These are phyloP conservation scores for Cadophora luteo-olivacea DNA, from an alignment of 2,329 filamentous ascomycete genomes.

Conservation along the genomic window DNA sequence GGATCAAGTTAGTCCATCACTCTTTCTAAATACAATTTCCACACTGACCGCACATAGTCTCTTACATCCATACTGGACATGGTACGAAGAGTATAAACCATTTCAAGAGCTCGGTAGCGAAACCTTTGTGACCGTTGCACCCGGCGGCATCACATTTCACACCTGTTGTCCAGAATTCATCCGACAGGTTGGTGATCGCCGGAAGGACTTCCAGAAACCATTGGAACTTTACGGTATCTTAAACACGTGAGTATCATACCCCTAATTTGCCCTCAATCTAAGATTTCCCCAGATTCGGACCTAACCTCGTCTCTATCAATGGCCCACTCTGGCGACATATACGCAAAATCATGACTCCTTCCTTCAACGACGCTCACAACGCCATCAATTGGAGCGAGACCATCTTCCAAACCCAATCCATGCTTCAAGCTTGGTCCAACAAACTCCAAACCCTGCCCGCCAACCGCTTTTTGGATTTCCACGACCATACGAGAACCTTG, in stretches of 20 bases:
- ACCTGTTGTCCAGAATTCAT: conserved; percentile 56
- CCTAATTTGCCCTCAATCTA: neutral
- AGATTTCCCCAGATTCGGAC: conserved; percentile 28
- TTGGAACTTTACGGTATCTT: conserved; percentile 36
- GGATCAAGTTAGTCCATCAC: conserved; percentile 20
- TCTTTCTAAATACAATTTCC: neutral
- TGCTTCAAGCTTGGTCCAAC: conserved; percentile 46
- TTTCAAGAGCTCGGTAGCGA: conserved; percentile 47
- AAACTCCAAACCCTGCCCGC: conserved; percentile 25
- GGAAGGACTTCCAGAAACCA: conserved; percentile 40
- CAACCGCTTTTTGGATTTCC: conserved; percentile 47
- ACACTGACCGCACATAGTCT: neutral
- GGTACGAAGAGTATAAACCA: conserved; percentile 11
- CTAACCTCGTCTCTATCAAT: conserved; percentile 39
- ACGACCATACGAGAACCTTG: conserved; percentile 53
- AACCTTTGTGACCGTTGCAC: conserved; percentile 66
- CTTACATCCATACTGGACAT: conserved; percentile 22
- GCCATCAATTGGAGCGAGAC: conserved; percentile 49
- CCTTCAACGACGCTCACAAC: conserved; percentile 52
- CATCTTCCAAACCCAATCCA: conserved; percentile 51
- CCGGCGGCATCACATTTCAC: conserved; percentile 56
- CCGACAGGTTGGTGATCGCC: conserved; percentile 32
- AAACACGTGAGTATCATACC: conserved; percentile 26
- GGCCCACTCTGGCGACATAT: conserved; percentile 39
- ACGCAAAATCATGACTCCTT: conserved; percentile 38